Conservation (phyloP, 208 protist species). For the Leishmania braziliensis region DNA sequence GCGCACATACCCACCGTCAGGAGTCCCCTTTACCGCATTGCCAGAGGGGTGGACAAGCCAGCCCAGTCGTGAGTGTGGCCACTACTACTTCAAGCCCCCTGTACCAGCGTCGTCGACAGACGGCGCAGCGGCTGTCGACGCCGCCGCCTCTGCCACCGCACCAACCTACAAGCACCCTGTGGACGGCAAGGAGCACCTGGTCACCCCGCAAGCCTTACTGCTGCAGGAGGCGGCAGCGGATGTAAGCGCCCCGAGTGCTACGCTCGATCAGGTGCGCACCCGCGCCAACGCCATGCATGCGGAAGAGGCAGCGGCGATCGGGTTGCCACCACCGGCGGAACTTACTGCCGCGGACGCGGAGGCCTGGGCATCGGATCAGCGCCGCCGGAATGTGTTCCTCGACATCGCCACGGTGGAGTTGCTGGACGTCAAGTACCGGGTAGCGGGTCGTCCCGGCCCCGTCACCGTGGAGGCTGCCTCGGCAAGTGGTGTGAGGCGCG, state of each 20-base stretch:
- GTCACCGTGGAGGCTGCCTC: neutral
- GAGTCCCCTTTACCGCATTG: slow-evolving; percentile 58
- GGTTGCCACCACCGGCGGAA: slow-evolving; percentile 23
- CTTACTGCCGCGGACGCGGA: slow-evolving; percentile 34
- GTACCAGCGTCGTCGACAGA: neutral
- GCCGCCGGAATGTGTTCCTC: slow-evolving; percentile 55
- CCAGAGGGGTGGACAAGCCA: slow-evolving; percentile 65
- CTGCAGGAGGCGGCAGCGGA: slow-evolving; percentile 26
- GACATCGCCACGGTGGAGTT: slow-evolving; percentile 64
- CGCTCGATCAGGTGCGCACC: slow-evolving; percentile 26
- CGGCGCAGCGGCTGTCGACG: neutral
- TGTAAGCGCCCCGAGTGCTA: slow-evolving; percentile 20
- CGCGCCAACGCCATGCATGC: slow-evolving; percentile 32
- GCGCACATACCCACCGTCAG: slow-evolving; percentile 56
- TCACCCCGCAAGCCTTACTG: slow-evolving; percentile 76
- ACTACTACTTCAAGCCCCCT: slow-evolving; percentile 70
- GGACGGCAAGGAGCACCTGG: slow-evolving; percentile 65
- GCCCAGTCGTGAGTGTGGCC: slow-evolving; percentile 56
- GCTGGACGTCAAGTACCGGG: slow-evolving; percentile 53
- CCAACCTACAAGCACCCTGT: slow-evolving; percentile 72
- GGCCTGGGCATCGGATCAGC: slow-evolving; percentile 71
- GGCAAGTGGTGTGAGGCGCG: slow-evolving; percentile 13
- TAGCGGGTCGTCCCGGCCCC: neutral
- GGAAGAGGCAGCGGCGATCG: slow-evolving; percentile 9
- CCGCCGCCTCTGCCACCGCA: slow-evolving; percentile 7